Evolutionary conservation across 1,284 basidiomycete genomes (phyloP).

Genomic region (Apiotrichum domesticum): DNA sequence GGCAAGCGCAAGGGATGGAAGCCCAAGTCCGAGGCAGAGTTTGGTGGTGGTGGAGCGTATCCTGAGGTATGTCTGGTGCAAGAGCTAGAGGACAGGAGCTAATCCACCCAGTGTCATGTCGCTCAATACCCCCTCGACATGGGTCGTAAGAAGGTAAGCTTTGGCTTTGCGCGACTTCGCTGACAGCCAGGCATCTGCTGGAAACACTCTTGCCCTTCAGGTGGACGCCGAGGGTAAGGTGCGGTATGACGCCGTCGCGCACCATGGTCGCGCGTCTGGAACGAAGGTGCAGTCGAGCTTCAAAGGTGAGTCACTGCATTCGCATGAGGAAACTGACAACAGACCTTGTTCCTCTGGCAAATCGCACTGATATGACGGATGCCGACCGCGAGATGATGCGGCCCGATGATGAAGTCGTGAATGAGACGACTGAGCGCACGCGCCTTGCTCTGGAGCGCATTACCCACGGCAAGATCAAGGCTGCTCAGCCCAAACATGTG

Average conservation of each 20-base stretch:
- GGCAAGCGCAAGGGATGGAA: constrained; percentile 82
- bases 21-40: constrained; percentile 74
- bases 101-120: constrained; percentile 63
- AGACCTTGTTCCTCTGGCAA: constrained; percentile 86
- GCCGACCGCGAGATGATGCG: constrained; percentile 71
- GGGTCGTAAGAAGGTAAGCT: constrained; percentile 73
- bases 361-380: constrained; percentile 82
- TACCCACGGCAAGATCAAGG: constrained; percentile 92
- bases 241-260: constrained; percentile 93
- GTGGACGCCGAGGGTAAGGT: constrained; percentile 95
- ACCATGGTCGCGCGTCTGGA: constrained; percentile 82
- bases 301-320: constrained; percentile 52
- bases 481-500: constrained; percentile 67
- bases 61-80: constrained; percentile 57
- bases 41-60: constrained; percentile 88
- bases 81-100: neutral
- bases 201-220: constrained; percentile 90
- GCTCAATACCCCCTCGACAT: constrained; percentile 96
- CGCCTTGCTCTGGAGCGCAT: constrained; percentile 86
- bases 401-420: constrained; percentile 84
- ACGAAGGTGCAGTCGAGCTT: constrained; percentile 88
- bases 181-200: constrained; percentile 64
- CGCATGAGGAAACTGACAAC: constrained; percentile 6
- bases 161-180: neutral
- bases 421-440: constrained; percentile 82